Evolutionary conservation across 2,329 filamentous ascomycete species (phyloP).

Genomic region (Penicillium digitatum): DNA sequence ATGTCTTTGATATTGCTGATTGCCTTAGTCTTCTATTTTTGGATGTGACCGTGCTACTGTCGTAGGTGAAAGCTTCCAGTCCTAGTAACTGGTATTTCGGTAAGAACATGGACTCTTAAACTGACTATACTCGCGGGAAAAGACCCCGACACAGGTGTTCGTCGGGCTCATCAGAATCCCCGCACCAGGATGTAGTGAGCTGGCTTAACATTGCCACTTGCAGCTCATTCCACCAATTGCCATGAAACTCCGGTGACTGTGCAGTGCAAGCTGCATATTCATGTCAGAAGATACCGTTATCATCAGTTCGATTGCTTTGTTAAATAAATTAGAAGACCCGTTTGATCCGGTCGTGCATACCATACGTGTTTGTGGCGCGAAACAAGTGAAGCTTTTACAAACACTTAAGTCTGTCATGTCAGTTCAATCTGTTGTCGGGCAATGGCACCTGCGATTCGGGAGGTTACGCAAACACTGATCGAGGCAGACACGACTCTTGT

Average conservation of each 20-base stretch:
- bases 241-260: neutral
- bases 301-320: neutral
- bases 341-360: slow-evolving; percentile 5
- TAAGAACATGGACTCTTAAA: too few species aligned
- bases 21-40: too few species aligned
- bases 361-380: slow-evolving; percentile 1
- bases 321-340: neutral
- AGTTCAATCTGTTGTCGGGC: neutral
- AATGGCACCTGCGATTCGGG: slow-evolving; percentile 6
- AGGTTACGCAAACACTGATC: neutral
- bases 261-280: slow-evolving; percentile 6
- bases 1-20: too few species aligned
- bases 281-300: neutral
- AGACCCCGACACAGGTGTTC: neutral
- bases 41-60: too few species aligned
- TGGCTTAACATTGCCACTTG: neutral
- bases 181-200: neutral
- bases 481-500: neutral
- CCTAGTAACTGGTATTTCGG: too few species aligned
- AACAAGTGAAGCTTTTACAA: neutral
- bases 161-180: neutral
- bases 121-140: neutral
- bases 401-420: neutral
- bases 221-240: neutral
- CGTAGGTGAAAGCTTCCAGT: too few species aligned